phyloP scores from a whole-genome alignment of 768 basidiomycete species.

The Cyclocybe cylindracea region DNA sequence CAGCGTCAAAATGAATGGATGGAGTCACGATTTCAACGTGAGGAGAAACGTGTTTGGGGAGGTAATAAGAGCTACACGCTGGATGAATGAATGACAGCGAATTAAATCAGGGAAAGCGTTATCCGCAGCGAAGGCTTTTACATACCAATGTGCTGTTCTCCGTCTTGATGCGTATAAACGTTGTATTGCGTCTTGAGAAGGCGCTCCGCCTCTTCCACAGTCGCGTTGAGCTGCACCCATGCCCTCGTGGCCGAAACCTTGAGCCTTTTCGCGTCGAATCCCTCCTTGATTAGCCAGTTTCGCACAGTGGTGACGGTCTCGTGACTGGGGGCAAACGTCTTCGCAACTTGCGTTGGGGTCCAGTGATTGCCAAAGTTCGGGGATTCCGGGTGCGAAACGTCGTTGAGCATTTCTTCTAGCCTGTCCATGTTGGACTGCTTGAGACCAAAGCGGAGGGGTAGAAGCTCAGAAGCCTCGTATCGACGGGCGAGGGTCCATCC shows the following conservation, averaged over 20 bases:
- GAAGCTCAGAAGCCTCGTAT: conserved; percentile 28
- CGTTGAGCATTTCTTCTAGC: conserved; percentile 41
- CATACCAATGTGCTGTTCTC: conserved; percentile 39
- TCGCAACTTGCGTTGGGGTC: conserved; percentile 38
- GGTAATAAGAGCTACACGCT: conserved; percentile 36
- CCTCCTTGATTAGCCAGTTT: conserved; percentile 40
- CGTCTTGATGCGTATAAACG: conserved; percentile 38
- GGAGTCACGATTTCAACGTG: conserved; percentile 42
- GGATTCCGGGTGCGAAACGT: conserved; percentile 49
- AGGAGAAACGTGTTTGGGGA: conserved; percentile 33
- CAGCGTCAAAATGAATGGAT: conserved; percentile 36
- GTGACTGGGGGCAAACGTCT: conserved; percentile 40
- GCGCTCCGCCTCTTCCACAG: conserved; percentile 40
- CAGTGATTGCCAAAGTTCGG: conserved; percentile 49
- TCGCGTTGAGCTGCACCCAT: conserved; percentile 40
- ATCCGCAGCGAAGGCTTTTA: conserved; percentile 2
- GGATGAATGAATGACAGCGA: not conserved
- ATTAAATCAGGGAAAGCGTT: not conserved
- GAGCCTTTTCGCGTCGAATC: conserved; percentile 32
- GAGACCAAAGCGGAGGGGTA: conserved; percentile 49
- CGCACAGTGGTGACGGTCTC: conserved; percentile 40
- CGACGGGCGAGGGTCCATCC: conserved; percentile 43
- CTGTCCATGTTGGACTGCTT: conserved; percentile 42
- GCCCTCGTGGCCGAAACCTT: conserved; percentile 30
- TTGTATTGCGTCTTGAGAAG: conserved; percentile 46